A percentile compares a stretch with the other conserved stretches of the same genome.
These are phyloP conservation scores for Litsea cubeba DNA, from an alignment of 164 flowering plant genomes.

Conservation along the genomic window DNA sequence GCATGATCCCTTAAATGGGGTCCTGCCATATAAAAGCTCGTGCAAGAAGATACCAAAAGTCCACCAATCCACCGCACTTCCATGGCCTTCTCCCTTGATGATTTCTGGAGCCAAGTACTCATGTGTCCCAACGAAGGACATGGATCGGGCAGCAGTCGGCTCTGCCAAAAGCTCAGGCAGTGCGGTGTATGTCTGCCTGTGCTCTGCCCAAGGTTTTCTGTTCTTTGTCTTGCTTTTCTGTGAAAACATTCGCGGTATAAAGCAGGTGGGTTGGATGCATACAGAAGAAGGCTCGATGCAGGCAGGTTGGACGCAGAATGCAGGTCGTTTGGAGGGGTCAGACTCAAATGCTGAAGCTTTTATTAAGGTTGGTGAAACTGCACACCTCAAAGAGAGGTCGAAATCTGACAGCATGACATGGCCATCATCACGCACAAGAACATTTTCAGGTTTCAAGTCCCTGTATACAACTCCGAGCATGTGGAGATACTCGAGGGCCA, in stretches of 20 bases:
- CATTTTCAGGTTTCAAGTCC: slow-evolving; percentile 93
- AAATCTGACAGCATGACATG: slow-evolving; percentile 95
- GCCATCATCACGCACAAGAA: slow-evolving; percentile 89
- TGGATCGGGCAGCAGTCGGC: slow-evolving; percentile 68
- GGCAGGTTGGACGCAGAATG: slow-evolving; percentile 87
- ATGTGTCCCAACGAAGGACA: slow-evolving; percentile 82
- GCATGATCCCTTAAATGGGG: slow-evolving; percentile 70
- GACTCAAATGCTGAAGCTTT: slow-evolving; percentile 38
- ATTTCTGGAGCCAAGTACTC: slow-evolving; percentile 84
- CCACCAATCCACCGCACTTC: slow-evolving; percentile 91
- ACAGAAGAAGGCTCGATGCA: slow-evolving; percentile 80
- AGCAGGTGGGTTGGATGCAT: slow-evolving; percentile 91
- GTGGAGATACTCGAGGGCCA: slow-evolving; percentile 91
- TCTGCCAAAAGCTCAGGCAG: slow-evolving; percentile 62
- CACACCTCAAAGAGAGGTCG: slow-evolving; percentile 81
- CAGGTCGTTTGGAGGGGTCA: slow-evolving; percentile 51
- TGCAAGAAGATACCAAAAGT: slow-evolving; percentile 69
- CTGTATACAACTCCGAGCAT: slow-evolving; percentile 94
- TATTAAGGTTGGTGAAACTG: slow-evolving; percentile 80
- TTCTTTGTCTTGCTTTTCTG: slow-evolving; percentile 62
- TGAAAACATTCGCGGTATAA: slow-evolving; percentile 67
- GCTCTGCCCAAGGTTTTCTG: slow-evolving; percentile 41
- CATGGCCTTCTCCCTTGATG: slow-evolving; percentile 79
- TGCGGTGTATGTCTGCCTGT: slow-evolving; percentile 25
- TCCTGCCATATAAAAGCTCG: slow-evolving; percentile 70